These are phyloP conservation scores for Zygoascus tannicola DNA, from an alignment of 805 yeast genomes.

Conservation along the genomic window DNA sequence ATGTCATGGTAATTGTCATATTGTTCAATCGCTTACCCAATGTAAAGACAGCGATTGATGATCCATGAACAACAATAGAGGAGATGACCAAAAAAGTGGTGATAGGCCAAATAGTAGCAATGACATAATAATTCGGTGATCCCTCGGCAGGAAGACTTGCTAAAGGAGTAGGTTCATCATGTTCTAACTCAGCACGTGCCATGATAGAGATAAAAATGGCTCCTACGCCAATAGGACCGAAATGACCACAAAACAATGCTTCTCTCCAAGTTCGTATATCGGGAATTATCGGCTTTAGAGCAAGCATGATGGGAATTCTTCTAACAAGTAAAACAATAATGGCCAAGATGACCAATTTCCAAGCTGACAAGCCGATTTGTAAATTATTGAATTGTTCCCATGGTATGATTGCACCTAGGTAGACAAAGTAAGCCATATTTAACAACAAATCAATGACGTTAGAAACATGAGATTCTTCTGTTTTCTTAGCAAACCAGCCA, in stretches of 20 bases:
- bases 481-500: slow-evolving; percentile 74
- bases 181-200: slow-evolving; percentile 64
- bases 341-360: slow-evolving; percentile 74
- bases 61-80: slow-evolving; percentile 84
- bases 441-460: slow-evolving; percentile 79
- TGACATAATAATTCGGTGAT: slow-evolving; percentile 46
- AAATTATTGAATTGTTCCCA: slow-evolving; percentile 69
- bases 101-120: slow-evolving; percentile 71
- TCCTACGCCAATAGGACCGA: slow-evolving; percentile 95
- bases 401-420: slow-evolving; percentile 84
- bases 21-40: slow-evolving; percentile 82
- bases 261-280: slow-evolving; percentile 90
- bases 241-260: slow-evolving; percentile 88
- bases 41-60: slow-evolving; percentile 71
- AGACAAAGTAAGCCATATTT: slow-evolving; percentile 79
- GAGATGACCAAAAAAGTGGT: slow-evolving; percentile 70
- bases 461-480: slow-evolving; percentile 80
- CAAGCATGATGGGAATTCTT: slow-evolving; percentile 72
- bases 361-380: slow-evolving; percentile 54
- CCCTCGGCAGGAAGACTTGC: slow-evolving; percentile 38
- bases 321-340: slow-evolving; percentile 65
- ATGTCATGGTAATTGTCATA: slow-evolving; percentile 86
- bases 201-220: slow-evolving; percentile 78
- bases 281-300: slow-evolving; percentile 69
- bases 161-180: slow-evolving; percentile 49